Evolutionary conservation across 805 yeast species (phyloP), one percentile per base, ranked within the genome.

Genomic region (Spathaspora sp.): DNA sequence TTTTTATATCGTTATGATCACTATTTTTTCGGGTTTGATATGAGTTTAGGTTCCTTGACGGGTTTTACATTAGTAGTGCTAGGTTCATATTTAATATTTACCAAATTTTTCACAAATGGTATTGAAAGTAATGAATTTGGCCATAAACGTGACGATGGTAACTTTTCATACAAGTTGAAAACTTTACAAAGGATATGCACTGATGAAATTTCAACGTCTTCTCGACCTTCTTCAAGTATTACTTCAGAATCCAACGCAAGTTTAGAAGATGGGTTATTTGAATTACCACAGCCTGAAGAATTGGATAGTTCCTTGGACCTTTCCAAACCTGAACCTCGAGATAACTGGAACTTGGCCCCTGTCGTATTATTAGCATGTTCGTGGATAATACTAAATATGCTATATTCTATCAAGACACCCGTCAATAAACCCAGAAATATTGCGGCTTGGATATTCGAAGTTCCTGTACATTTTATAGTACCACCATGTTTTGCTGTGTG

Each of bases 401-500:
- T 64, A 32, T 76, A 76, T 54, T 58, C 61, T 39, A 66, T 79
- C 40, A 68, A 76, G 8, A 63, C 68, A 8, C 80, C 75, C 17
- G 68, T 78, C 47, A 64, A 73, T 47, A 70, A 76, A 8, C 57
- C 64, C 12, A 76, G 78, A 56, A 89, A 85, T 63, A 55, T 83
- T 9, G 53, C 75, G 28, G 84, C 89, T 1, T 82, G 88, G 86
- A 63, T 76, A 44, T 79, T 81, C 35, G 84, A 85, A 60, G 88
- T 85, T 11, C 61, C 85, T 18, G 72, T 81, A 39, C 90, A 86
- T 63, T 72, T 85, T 40, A 71, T 80, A 23, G 80, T 77, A 5
- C 89, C 90, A 0, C 77, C 85, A 7, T 63, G 83, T 54, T 81
- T 86, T 0, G 81, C 85, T 0, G 73, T 81, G 17, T 86, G 85